Evolutionary conservation across 257 asterid species (phyloP).

Genomic region (Solanum etuberosum): DNA sequence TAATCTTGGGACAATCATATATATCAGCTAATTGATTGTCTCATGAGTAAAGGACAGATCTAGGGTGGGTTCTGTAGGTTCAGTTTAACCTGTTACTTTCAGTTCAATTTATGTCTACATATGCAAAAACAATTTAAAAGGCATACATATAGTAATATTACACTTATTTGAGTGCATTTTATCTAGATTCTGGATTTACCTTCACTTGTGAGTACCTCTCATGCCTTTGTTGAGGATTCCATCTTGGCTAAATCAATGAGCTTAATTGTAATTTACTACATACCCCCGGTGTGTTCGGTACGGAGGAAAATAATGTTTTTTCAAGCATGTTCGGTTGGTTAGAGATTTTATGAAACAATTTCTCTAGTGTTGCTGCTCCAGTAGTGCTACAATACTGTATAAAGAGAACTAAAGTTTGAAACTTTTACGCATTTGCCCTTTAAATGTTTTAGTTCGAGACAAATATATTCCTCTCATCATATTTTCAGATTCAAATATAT

Average conservation of each 20-base stretch:
- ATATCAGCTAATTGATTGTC: background rate
- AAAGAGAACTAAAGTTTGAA: too few species aligned
- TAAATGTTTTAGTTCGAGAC: too few species aligned
- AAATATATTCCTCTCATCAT: background rate
- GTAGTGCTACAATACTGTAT: too few species aligned
- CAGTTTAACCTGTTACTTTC: background rate
- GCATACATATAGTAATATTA: background rate
- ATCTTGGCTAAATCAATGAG: background rate
- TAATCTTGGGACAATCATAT: background rate
- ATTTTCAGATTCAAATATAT: too few species aligned
- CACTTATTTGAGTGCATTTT: background rate
- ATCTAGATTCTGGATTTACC: background rate
- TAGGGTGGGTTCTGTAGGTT: background rate
- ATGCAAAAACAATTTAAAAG: background rate
- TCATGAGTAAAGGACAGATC: background rate
- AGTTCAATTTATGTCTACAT: background rate
- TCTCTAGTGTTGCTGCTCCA: too few species aligned
- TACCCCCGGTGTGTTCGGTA: background rate
- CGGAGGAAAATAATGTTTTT: background rate
- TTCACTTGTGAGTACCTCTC: background rate
- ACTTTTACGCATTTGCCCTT: too few species aligned
- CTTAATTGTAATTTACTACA: background rate
- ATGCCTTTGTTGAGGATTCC: background rate
- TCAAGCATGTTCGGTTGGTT: background rate
- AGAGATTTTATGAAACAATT: background rate